These are phyloP conservation scores for Daedaleopsis nitida DNA, from an alignment of 768 basidiomycete genomes.

Conservation along the genomic window DNA sequence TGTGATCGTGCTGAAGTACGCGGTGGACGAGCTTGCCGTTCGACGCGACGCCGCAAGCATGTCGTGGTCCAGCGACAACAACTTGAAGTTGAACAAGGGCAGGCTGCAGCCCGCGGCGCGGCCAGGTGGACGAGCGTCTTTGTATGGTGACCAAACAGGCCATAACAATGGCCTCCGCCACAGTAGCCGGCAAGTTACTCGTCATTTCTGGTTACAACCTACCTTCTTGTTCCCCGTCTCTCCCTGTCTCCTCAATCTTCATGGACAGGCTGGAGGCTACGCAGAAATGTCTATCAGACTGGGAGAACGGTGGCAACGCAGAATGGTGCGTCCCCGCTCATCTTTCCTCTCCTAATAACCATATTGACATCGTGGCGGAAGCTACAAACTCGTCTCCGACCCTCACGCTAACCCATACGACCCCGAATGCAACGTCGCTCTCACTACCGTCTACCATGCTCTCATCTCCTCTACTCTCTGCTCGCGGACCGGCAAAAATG, in stretches of 20 bases:
- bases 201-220: not conserved
- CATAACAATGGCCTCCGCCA: constrained; percentile 10
- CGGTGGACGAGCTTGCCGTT: no score
- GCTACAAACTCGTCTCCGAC: constrained; percentile 61
- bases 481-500: constrained; percentile 53
- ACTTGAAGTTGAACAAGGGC: no score
- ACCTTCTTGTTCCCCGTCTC: not conserved
- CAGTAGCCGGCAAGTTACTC: not conserved
- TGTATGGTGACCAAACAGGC: constrained; percentile 1
- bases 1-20: no score
- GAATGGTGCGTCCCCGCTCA: constrained; percentile 53
- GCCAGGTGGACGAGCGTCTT: not conserved
- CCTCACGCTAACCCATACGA: constrained; percentile 63
- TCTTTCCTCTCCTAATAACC: constrained; percentile 14
- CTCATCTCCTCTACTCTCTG: constrained; percentile 60
- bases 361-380: constrained; percentile 31
- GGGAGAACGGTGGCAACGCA: constrained; percentile 60
- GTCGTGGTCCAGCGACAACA: no score
- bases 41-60: no score
- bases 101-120: no score
- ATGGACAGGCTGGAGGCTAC: constrained; percentile 68
- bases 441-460: constrained; percentile 71
- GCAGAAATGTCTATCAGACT: constrained; percentile 49
- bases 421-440: constrained; percentile 51
- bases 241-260: constrained; percentile 5